These are phyloP conservation scores for Cladosporium halotolerans DNA, from an alignment of 2,329 filamentous ascomycete genomes.

Conservation along the genomic window DNA sequence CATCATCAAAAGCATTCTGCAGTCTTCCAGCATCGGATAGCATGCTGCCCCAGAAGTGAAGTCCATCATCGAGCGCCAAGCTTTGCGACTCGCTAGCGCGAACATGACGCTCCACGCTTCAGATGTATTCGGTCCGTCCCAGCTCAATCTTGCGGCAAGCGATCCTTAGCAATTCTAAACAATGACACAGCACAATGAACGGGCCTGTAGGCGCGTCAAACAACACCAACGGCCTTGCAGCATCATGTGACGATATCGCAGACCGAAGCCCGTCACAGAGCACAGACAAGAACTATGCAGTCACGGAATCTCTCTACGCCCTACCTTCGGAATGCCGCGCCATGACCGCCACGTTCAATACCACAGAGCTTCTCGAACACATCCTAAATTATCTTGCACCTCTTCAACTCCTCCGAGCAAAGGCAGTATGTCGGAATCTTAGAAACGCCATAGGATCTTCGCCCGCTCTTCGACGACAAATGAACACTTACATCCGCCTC, in stretches of 20 bases:
- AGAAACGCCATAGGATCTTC: not conserved
- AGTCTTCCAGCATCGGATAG: too few species aligned
- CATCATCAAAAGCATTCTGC: too few species aligned
- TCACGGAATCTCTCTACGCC: too few species aligned
- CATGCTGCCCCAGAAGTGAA: too few species aligned
- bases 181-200: not conserved
- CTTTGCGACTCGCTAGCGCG: not conserved
- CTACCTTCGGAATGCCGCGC: not conserved
- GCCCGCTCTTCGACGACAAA: not conserved
- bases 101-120: not conserved
- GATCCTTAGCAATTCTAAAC: not conserved
- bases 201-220: too few species aligned
- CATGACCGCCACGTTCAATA: not conserved
- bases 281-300: not conserved
- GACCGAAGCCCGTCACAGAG: not conserved
- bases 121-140: not conserved
- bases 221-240: too few species aligned
- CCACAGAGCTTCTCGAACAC: conserved; percentile 7
- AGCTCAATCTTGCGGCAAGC: not conserved
- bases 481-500: not conserved
- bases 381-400: not conserved
- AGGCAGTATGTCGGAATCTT: not conserved
- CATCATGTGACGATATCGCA: not conserved
- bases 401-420: not conserved
- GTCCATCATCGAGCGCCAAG: not conserved